Percentiles rank a stretch among this genome's conserved stretches.
Evolutionary conservation across 1,139 yeast genomes (phyloP).

Genomic region (Magnusiomyces sp.): DNA sequence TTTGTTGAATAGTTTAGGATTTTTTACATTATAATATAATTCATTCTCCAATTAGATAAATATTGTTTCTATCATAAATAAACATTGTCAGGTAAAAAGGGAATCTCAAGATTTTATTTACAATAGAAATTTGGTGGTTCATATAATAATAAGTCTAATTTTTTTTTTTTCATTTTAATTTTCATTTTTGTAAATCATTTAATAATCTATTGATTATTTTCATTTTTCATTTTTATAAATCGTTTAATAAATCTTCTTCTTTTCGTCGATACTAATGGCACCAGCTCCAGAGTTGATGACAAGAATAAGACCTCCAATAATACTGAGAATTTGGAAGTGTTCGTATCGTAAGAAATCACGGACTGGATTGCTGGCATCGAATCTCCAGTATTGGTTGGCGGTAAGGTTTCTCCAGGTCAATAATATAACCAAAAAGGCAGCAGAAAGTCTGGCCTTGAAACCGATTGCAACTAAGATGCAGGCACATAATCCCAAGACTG

Average conservation of each 20-base stretch:
- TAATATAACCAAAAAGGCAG: constrained; percentile 65
- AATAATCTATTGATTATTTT: not conserved
- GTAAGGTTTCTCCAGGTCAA: constrained; percentile 69
- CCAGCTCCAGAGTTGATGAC: constrained; percentile 98
- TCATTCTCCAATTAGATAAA: too few relatives aligned
- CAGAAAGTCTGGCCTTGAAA: constrained; percentile 86
- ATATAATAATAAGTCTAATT: not conserved
- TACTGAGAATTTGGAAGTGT: constrained; percentile 88
- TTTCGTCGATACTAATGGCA: constrained; percentile 85
- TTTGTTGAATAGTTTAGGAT: too few relatives aligned
- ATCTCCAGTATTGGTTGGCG: constrained; percentile 86
- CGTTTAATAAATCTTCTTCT: constrained; percentile 75
- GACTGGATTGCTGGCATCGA: constrained; percentile 58
- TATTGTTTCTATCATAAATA: too few relatives aligned
- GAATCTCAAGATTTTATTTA: too few relatives aligned
- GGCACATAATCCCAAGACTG: constrained; percentile 59
- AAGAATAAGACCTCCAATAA: constrained; percentile 86
- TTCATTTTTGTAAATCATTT: not conserved
- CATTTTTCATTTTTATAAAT: not conserved
- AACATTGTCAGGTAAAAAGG: too few relatives aligned
- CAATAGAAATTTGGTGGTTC: too few relatives aligned
- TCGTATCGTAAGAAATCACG: constrained; percentile 90
- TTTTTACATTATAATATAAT: too few relatives aligned
- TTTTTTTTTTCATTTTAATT: not conserved
- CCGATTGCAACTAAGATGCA: constrained; percentile 85